Conservation (phyloP, 331 rosid genomes). For the Rosa hybrid region DNA sequence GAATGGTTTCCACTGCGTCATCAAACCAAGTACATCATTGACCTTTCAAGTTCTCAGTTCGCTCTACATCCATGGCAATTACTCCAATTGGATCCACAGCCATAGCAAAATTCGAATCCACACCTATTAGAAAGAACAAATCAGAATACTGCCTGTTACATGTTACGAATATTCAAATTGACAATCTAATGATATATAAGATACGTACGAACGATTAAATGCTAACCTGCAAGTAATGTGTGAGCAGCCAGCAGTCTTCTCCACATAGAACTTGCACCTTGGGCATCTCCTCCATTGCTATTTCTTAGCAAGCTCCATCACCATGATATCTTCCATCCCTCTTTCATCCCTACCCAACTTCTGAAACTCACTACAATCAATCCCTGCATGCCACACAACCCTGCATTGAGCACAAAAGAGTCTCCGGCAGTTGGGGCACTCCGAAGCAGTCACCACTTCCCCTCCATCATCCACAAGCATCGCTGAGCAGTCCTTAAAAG, state of each 20-base stretch:
- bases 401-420: conserved; percentile 62
- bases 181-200: background rate
- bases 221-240: conserved; percentile 53
- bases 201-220: background rate
- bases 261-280: conserved; percentile 28
- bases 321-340: conserved; percentile 44
- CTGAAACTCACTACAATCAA: conserved; percentile 46
- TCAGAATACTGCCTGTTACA: background rate
- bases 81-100: conserved; percentile 45
- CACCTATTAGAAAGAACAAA: conserved; percentile 32
- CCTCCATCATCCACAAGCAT: conserved; percentile 48
- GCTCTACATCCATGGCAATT: conserved; percentile 18
- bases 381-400: conserved; percentile 58
- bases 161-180: background rate
- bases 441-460: conserved; percentile 41
- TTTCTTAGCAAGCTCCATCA: conserved; percentile 22
- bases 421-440: conserved; percentile 55
- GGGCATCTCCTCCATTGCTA: conserved; percentile 43
- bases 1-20: background rate
- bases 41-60: background rate
- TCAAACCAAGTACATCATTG: background rate
- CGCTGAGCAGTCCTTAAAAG: conserved; percentile 56
- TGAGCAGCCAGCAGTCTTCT: conserved; percentile 22
- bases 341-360: conserved; percentile 17
- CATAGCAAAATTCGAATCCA: conserved; percentile 42